Evolutionary conservation across 2,329 filamentous ascomycete genomes (phyloP).

Genomic region (Fusarium redolens): DNA sequence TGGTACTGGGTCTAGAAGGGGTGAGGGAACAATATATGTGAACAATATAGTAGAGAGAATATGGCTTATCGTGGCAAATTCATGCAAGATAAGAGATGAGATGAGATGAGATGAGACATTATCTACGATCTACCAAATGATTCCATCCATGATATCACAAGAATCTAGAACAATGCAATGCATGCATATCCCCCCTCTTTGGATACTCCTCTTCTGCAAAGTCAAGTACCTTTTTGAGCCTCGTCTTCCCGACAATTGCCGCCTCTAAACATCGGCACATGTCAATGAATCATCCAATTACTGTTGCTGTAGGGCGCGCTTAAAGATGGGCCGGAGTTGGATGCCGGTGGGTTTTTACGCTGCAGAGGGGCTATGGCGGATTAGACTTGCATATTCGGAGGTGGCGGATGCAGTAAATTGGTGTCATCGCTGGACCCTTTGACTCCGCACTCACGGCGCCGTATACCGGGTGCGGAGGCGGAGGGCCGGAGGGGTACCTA

Average conservation of each 20-base stretch:
- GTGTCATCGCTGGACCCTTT: background rate
- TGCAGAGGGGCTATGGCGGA: conserved; percentile 8
- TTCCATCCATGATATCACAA: conserved; percentile 25
- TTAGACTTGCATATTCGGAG: conserved; percentile 15
- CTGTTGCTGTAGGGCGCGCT: conserved; percentile 1
- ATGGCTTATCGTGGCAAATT: background rate
- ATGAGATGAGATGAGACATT: background rate
- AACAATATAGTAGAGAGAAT: background rate
- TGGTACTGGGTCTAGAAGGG: background rate
- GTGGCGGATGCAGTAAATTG: conserved; percentile 1
- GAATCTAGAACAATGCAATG: conserved; percentile 22
- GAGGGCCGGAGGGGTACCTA: conserved; percentile 15
- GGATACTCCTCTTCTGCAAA: conserved; percentile 22
- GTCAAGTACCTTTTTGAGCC: conserved; percentile 21
- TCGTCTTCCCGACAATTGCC: conserved; percentile 41
- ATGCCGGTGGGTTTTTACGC: background rate
- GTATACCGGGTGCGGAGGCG: conserved; percentile 25
- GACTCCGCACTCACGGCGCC: conserved; percentile 32
- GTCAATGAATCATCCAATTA: conserved; percentile 12
- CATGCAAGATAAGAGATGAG: background rate
- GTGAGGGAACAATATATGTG: background rate
- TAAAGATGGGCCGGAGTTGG: conserved; percentile 27
- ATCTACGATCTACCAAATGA: conserved; percentile 3
- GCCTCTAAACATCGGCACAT: conserved; percentile 22
- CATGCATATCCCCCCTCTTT: conserved; percentile 6